These are phyloP conservation scores for Sideroxylon spinosum DNA, from an alignment of 179 eudicot genomes.

Conservation along the genomic window DNA sequence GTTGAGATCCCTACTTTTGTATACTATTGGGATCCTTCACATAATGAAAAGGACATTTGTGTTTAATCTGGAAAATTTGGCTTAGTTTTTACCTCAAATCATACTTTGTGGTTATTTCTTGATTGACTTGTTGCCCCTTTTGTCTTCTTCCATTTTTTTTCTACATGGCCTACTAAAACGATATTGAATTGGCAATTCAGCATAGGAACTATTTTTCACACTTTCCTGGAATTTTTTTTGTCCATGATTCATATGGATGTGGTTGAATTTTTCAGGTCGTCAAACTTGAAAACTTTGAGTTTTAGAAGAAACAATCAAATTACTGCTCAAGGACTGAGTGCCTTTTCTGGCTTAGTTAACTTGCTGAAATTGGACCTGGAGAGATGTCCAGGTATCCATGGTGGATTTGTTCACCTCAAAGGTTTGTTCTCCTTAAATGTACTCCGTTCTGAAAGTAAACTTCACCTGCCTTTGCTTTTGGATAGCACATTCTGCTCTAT, in stretches of 20 bases:
- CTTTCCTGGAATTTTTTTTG: no score
- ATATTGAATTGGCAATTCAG: neutral
- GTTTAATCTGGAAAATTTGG: neutral
- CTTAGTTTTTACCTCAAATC: neutral
- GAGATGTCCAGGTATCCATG: slow-evolving; percentile 69
- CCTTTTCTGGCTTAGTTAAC: slow-evolving; percentile 52
- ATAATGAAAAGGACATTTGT: neutral
- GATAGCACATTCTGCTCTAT: no score
- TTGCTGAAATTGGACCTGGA: slow-evolving; percentile 68
- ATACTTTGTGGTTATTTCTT: neutral
- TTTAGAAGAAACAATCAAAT: slow-evolving; percentile 50
- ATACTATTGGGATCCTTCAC: no score
- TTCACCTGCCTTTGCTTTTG: no score
- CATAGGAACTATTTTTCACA: neutral
- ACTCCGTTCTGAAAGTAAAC: neutral
- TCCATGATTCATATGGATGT: no score
- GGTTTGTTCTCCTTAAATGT: slow-evolving; percentile 32
- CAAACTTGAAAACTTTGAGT: slow-evolving; percentile 58
- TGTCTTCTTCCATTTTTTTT: neutral
- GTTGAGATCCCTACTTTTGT: no score
- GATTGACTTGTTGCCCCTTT: neutral
- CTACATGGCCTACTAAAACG: neutral
- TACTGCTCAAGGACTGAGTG: slow-evolving; percentile 62
- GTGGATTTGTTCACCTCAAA: slow-evolving; percentile 72
- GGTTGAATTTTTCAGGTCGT: slow-evolving; percentile 35